A percentile compares a stretch with the other conserved stretches of the same genome.
Conservation (phyloP, 192 early-diverging fungal genomes). For the Linnemannia zychae region DNA sequence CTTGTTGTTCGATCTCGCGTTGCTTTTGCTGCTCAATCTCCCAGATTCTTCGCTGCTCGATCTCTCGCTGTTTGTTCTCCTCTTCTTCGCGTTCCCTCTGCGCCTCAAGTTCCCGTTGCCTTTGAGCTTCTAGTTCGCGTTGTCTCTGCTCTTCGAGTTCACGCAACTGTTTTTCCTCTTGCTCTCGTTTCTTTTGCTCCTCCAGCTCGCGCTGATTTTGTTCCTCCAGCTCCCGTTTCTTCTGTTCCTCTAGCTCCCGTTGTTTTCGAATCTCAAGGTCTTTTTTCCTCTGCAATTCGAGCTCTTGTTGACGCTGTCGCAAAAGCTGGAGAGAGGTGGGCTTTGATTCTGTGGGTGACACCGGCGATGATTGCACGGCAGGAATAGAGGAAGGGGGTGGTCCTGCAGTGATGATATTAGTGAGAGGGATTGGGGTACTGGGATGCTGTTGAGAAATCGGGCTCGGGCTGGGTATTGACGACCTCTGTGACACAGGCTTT, state of each 20-base stretch:
- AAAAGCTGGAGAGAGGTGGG: constrained; percentile 35
- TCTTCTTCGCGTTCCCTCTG: not conserved
- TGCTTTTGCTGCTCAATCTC: not conserved
- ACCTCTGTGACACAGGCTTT: not conserved
- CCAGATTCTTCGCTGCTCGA: not conserved
- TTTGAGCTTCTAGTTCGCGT: not conserved
- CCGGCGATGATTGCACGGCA: constrained; percentile 16
- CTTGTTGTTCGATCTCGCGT: not conserved
- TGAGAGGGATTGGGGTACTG: not conserved
- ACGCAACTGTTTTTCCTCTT: not conserved
- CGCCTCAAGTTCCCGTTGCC: not conserved
- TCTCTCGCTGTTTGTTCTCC: not conserved
- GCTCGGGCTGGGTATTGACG: constrained; percentile 3
- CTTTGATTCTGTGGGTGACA: constrained; percentile 28
- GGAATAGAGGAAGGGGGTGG: not conserved
- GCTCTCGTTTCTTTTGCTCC: not conserved
- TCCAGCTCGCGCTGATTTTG: constrained; percentile 9
- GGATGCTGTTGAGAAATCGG: not conserved
- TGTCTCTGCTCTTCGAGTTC: constrained; percentile 10
- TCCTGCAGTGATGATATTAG: constrained; percentile 6
- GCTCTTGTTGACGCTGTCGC: constrained; percentile 32
- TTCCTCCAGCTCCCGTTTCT: constrained; percentile 14
- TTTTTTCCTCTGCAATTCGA: constrained; percentile 3
- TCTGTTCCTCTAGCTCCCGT: constrained; percentile 10
- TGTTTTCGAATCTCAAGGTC: constrained; percentile 15